Evolutionary conservation across 257 asterid genomes (phyloP), one percentile per base, ranked within the genome.

Genomic region (Rhazya stricta): DNA sequence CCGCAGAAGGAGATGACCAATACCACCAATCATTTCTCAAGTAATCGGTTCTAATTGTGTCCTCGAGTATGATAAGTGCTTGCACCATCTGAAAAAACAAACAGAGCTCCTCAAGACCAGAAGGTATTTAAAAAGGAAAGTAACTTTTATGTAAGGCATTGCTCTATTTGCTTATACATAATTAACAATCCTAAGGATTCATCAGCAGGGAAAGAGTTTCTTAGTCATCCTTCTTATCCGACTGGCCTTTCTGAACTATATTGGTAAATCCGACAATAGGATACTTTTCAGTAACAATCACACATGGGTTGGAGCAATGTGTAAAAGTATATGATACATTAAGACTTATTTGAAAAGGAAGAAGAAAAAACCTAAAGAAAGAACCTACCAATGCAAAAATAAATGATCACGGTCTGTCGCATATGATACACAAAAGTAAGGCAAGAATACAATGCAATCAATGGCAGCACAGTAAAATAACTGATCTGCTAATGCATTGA

Each of bases 1-100:
- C 99, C 72, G 93, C 88, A 23, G 98, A 89, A 69, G 97, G 87
- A 9, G 98, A 91, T 23, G 99, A 92, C 97, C 98, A 95, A 76
- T 87, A 89, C 97, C 97, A 92, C 99, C 99, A 95, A 25, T 86
- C 87, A 29, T 84, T 87, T 78, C 79, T 83, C 80, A 95, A 79
- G 84, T 82, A 84, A 72, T 91, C 94, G 0, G 87, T 81, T 81
- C 87, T 92, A 18, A 95, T 88, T 41, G 90, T 48, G 74, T 95
- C 99, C 91, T 95, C 99, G 1, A 92, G 84, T 25, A 86, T 45
- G 62, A 89, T 74, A 41, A 80, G 80, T 37, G 98, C 99, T 84
- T 88, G 96, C 74, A 92, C 88, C 94, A 95, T 89, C 99, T 95
- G 91, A 74, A 83, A 81, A 19, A 27, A 43, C 19, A 71, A 67